phyloP scores from a whole-genome alignment of 164 flowering plant genomes.

The Chloranthus sessilifolius region DNA sequence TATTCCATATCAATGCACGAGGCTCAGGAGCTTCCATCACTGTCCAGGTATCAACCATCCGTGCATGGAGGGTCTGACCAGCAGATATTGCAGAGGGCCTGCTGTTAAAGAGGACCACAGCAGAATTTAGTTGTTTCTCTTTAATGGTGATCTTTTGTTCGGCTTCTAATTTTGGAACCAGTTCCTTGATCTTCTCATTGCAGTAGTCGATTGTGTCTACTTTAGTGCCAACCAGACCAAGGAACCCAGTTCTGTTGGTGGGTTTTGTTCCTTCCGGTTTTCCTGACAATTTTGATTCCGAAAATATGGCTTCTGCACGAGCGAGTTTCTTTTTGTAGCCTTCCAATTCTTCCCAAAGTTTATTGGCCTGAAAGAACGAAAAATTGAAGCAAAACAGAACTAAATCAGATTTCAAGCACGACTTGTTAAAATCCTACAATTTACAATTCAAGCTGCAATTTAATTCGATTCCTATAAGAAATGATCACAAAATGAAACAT shows the following conservation, averaged over 20 bases:
- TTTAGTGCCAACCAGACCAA: constrained; percentile 67
- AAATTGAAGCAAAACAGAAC: no score
- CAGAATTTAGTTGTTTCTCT: constrained; percentile 68
- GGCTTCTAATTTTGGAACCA: constrained; percentile 57
- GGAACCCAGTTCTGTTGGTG: constrained; percentile 57
- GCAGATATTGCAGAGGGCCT: constrained; percentile 70
- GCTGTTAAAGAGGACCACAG: constrained; percentile 67
- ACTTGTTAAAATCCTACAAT: no score
- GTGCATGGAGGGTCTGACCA: constrained; percentile 69
- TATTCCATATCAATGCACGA: constrained; percentile 66
- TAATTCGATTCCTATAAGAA: no score
- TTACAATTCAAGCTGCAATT: no score
- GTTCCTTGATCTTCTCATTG: constrained; percentile 60
- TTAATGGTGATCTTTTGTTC: constrained; percentile 64
- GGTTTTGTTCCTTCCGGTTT: constrained; percentile 66
- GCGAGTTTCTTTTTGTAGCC: constrained; percentile 75
- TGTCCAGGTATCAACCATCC: constrained; percentile 66
- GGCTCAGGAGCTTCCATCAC: constrained; percentile 80
- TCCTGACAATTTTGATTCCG: constrained; percentile 36
- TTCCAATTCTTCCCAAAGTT: constrained; percentile 66
- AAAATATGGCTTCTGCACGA: constrained; percentile 68
- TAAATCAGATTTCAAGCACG: no score
- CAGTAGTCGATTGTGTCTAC: constrained; percentile 76
- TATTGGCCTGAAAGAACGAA: constrained; percentile 44
- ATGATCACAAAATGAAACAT: no score